Evolutionary conservation across 192 early-diverging fungal genomes (phyloP), one percentile per base, ranked within the genome.

Genomic region (Funneliformis mosseae): DNA sequence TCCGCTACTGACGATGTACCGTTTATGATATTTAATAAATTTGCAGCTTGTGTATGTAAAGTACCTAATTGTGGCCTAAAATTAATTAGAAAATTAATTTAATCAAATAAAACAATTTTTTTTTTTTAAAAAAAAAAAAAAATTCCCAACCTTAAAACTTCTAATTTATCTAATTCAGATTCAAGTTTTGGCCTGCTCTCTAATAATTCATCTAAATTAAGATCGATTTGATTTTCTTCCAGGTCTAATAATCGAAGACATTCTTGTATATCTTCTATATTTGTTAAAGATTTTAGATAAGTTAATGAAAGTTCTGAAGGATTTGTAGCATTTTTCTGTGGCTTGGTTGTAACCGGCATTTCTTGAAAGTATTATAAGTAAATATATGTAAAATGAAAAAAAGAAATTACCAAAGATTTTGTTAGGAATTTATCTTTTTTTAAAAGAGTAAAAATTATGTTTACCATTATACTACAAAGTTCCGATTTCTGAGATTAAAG

Each of bases 1-100:
- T 95, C 94, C 0, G 96, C 96, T 76, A 95, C 87, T 11, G 83
- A 81, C 0, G 95, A 89, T 4, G 94, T 95, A 33, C 86, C 87
- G 50, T 86, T 84, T 41, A 95, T 88, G 27, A 92, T 86, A 42
- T 84, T 85, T 59, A 88, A 83, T 48, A 91, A 78, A 39, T 76
- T 70, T 43, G 83, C 86, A 16, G 88, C 87, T 76, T 87, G 88
- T 41, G 81, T 77, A 62, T 87, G 87, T 64, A 89, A 74, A 27
- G 82, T 83, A n/a, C 83, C 84, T 38, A 92, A 80, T 59, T 89
- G 87, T 23, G 90, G 89, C 62, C 91, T 92, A 78, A 5, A 55
- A 55, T 55, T 21, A 7, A 5, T 63, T 59, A 23, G 8, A 10
- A 25, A 23, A n/a, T n/a, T 39, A 16, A 42, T 23, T 18, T 23